A percentile compares a stretch with the other conserved stretches of the same genome.
Conservation (phyloP, 495 filamentous ascomycete species). For the Aspergillus saccharolyticus region DNA sequence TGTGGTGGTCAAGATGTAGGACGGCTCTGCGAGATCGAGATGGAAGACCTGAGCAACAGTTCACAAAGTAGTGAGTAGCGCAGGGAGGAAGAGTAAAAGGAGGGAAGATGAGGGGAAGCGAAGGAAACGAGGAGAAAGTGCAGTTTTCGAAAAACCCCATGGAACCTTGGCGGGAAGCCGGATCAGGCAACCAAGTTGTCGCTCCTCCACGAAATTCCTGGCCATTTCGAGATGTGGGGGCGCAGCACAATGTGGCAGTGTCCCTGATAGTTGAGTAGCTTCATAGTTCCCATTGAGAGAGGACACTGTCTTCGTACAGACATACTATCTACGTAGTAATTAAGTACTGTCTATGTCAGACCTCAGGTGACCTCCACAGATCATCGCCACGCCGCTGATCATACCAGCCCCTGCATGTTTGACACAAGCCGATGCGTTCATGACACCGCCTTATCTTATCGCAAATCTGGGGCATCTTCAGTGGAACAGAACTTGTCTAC, state of each 20-base stretch:
- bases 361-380: background rate
- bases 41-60: background rate
- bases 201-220: background rate
- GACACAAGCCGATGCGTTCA: background rate
- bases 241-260: background rate
- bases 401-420: background rate
- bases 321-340: no score
- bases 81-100: background rate
- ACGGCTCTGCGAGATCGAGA: no score
- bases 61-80: background rate
- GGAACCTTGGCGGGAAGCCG: constrained; percentile 14
- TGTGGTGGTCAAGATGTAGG: no score
- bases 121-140: background rate
- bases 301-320: no score
- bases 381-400: background rate
- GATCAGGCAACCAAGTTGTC: constrained; percentile 3
- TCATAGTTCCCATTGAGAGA: no score
- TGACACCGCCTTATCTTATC: background rate
- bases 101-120: background rate
- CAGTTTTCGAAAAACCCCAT: background rate
- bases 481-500: background rate
- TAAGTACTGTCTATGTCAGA: background rate
- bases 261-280: background rate
- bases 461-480: background rate
- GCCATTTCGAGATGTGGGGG: background rate